Evolutionary conservation across 345 rosid species (phyloP), one percentile per base, ranked within the genome.

Genomic region (Raphanus sativus): DNA sequence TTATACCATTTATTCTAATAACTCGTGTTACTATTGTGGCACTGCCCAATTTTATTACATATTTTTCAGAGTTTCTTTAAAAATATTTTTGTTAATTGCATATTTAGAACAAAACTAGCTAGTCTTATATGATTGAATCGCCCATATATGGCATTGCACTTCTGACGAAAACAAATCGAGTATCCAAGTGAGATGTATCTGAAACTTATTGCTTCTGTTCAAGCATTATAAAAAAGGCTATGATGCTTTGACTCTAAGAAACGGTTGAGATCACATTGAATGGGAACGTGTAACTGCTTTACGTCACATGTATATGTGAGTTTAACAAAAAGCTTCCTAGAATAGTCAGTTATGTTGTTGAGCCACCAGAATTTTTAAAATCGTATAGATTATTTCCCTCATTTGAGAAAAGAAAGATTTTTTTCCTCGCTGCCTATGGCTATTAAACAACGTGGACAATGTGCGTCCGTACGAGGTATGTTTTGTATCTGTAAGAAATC

Each of bases 391-490:
- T 7, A 6, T 52, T 13, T 74, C 25, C 38, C 28, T 74, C 34
- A 34, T 25, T 15, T 28, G 30, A 2, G 4, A 28, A 28, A 28
- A 28, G 3, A 4, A 28, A 28, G 3, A 2, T 28, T 28, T 2
- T 28, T 28, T 28, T 4, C 30, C 30, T 28, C 30, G 62, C 16
- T 21, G 21, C 21, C 21, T 2, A 13, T 8, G 12, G 42, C 30
- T 6, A 67, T 9, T 1, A 4, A 24, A 34, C 42, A 42, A 70
- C 50, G 80, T 70, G 70, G 7, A 54, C 21, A 13, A 34, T 0
- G 48, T 25, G 58, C 42, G 65, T 70, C 80, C 80, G 80, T 75
- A 75, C 74, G 74, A 77, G 65, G 70, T 62, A 66, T 25, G 29
- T 21, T 56, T 21, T 21, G 29, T 56, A 55, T 65, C 59, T 66